Evolutionary conservation across 352 stramenopile genomes (phyloP).

Genomic region (Globisporangium camurandrum): DNA sequence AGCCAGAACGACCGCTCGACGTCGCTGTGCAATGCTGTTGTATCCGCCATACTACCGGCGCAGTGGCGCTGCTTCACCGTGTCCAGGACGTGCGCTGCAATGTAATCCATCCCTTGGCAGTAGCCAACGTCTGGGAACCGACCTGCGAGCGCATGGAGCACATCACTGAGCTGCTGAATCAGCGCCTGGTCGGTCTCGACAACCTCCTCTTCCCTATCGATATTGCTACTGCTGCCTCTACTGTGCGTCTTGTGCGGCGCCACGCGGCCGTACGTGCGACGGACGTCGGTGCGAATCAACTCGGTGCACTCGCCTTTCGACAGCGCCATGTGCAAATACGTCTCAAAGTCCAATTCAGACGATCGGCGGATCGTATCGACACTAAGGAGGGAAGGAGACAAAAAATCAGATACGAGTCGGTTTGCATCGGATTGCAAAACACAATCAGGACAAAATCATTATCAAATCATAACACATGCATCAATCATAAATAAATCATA

Average conservation of each 20-base stretch:
- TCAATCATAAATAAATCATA: background rate
- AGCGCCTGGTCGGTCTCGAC: slow-evolving; percentile 56
- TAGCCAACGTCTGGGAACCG: slow-evolving; percentile 82
- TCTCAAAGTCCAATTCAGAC: slow-evolving; percentile 75
- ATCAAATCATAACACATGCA: too few species aligned
- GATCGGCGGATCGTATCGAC: slow-evolving; percentile 32
- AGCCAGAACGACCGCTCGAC: slow-evolving; percentile 79
- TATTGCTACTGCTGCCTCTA: too few species aligned
- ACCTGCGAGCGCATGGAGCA: slow-evolving; percentile 71
- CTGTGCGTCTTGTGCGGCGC: slow-evolving; percentile 67
- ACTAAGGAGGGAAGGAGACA: background rate
- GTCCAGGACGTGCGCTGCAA: slow-evolving; percentile 72
- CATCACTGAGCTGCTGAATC: slow-evolving; percentile 66
- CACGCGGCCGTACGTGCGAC: slow-evolving; percentile 74
- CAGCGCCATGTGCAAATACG: slow-evolving; percentile 77
- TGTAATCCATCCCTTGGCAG: slow-evolving; percentile 87
- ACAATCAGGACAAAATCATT: background rate
- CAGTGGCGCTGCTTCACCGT: slow-evolving; percentile 71
- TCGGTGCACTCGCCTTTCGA: slow-evolving; percentile 82
- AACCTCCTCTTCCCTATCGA: slow-evolving; percentile 34
- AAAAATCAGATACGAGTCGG: too few species aligned
- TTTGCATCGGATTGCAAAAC: background rate
- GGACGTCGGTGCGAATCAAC: slow-evolving; percentile 78
- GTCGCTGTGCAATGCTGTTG: slow-evolving; percentile 30
- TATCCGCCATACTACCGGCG: slow-evolving; percentile 25